Conservation (phyloP, 768 basidiomycete genomes). For the Kwoniella sp. region DNA sequence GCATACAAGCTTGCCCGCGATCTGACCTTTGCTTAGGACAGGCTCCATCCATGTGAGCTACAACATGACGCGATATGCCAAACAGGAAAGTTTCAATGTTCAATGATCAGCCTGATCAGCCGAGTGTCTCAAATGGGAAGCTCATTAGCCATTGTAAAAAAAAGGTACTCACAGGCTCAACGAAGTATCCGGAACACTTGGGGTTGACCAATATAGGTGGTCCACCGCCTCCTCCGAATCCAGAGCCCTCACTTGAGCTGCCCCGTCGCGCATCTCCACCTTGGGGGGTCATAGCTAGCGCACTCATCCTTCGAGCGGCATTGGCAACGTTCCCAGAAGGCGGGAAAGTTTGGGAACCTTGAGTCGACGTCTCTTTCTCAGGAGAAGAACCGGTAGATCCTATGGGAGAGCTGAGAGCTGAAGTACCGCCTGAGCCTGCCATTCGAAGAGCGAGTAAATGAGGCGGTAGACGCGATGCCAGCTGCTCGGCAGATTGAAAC, state of each 20-base stretch:
- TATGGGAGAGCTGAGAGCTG: constrained; percentile 38
- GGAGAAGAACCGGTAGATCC: constrained; percentile 34
- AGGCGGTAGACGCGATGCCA: constrained; percentile 61
- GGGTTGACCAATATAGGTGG: constrained; percentile 64
- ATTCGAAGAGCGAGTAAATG: constrained; percentile 61
- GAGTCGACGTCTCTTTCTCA: constrained; percentile 26
- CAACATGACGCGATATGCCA: too few species aligned
- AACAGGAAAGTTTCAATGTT: too few species aligned
- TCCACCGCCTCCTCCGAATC: constrained; percentile 20
- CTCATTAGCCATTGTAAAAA: not conserved
- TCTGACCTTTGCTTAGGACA: constrained; percentile 69
- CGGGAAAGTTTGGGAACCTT: constrained; percentile 20
- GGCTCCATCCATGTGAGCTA: constrained; percentile 97
- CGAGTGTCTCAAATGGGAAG: too few species aligned
- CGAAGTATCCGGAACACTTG: constrained; percentile 93
- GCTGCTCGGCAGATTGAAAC: constrained; percentile 53
- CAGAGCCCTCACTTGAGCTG: constrained; percentile 5
- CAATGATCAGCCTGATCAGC: too few species aligned
- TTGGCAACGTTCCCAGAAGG: constrained; percentile 15
- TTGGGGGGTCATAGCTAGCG: constrained; percentile 49
- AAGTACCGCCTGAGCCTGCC: constrained; percentile 17
- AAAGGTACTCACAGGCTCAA: constrained; percentile 75
- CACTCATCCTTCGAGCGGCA: constrained; percentile 27
- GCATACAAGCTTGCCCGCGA: constrained; percentile 86
- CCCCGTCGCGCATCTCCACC: constrained; percentile 8